These are phyloP conservation scores for Leccinellum luteum DNA, from an alignment of 768 basidiomycete genomes.

Conservation along the genomic window DNA sequence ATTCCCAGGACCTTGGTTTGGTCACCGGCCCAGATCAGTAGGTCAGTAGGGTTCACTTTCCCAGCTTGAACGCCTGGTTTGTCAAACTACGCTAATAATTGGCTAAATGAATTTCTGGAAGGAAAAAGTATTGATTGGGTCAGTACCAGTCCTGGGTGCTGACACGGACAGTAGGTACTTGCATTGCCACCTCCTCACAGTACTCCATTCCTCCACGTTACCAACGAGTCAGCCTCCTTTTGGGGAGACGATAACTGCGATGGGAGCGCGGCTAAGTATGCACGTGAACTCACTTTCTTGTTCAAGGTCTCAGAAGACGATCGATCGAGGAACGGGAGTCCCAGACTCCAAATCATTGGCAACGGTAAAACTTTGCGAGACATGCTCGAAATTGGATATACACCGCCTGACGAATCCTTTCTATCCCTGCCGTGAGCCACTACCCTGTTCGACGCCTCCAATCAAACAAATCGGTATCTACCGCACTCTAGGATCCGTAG, in stretches of 20 bases:
- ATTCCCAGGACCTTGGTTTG: no score
- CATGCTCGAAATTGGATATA: constrained; percentile 7
- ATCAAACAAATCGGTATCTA: not conserved
- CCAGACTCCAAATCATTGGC: not conserved
- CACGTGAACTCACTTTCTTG: not conserved
- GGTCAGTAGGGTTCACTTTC: no score
- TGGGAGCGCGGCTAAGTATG: not conserved
- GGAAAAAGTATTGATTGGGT: no score
- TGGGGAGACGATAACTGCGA: not conserved
- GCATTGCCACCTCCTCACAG: no score
- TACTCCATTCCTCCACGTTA: not conserved
- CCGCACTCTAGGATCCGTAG: constrained; percentile 10
- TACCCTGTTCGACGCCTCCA: constrained; percentile 4
- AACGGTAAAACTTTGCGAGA: constrained; percentile 8
- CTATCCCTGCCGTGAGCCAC: constrained; percentile 2
- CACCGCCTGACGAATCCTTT: not conserved
- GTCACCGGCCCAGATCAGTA: no score
- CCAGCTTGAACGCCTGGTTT: no score
- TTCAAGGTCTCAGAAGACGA: not conserved
- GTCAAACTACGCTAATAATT: no score
- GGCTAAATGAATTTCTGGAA: no score
- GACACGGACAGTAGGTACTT: no score
- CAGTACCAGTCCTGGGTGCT: no score
- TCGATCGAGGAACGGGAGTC: not conserved
- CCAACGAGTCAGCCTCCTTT: no score